Conservation (phyloP, 768 basidiomycete species). For the Naematelia aurantialba region DNA sequence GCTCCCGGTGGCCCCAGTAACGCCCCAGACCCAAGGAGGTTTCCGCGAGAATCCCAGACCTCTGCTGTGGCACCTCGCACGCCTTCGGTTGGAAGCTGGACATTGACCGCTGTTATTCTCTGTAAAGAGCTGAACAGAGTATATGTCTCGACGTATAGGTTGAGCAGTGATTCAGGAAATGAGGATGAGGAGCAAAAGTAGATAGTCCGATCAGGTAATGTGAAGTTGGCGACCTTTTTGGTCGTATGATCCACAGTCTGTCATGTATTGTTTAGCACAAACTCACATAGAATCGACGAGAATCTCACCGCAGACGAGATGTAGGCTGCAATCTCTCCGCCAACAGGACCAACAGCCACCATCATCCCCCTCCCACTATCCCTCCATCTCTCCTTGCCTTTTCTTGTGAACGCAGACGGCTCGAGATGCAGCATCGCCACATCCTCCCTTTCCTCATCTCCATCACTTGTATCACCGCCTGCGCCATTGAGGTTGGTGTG, state of each 20-base stretch:
- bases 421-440: conserved; percentile 23
- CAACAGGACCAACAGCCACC: conserved; percentile 24
- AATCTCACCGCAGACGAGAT: conserved; percentile 18
- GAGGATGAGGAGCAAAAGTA: conserved; percentile 21
- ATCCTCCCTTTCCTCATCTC: conserved; percentile 12
- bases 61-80: conserved; percentile 13
- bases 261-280: no score
- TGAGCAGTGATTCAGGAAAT: conserved; percentile 25
- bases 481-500: no score
- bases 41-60: conserved; percentile 33
- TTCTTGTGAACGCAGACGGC: conserved; percentile 20
- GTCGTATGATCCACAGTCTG: conserved; percentile 21
- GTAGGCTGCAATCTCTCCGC: conserved; percentile 36
- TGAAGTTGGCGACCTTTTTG: conserved; percentile 5
- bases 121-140: conserved; percentile 43
- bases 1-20: conserved; percentile 37
- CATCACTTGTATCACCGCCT: background rate
- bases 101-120: conserved; percentile 29
- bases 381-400: conserved; percentile 32
- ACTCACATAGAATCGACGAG: no score
- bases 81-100: conserved; percentile 18
- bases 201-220: conserved; percentile 25
- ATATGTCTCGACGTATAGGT: conserved; percentile 41
- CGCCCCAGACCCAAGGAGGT: conserved; percentile 18
- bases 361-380: conserved; percentile 21